Evolutionary conservation across 1,284 basidiomycete genomes (phyloP), one percentile per base, ranked within the genome.

Genomic region (Ceratobasidium sp.): DNA sequence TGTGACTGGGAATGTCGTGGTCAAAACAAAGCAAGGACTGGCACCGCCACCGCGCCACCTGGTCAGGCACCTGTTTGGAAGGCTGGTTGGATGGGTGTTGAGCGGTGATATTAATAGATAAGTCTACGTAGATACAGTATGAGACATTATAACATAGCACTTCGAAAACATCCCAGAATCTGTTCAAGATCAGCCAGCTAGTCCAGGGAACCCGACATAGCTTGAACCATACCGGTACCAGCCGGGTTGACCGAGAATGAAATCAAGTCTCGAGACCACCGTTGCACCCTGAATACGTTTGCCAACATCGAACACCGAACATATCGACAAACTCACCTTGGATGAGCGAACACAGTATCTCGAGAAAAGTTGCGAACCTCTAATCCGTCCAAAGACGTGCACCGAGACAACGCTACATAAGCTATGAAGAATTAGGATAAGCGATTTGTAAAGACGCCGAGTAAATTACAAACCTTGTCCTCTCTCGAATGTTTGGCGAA

Each of bases 401-500:
- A 80, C 13, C 81, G 77, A 27, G 81, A 81, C 1, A 81, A 74
- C 6, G 81, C 80, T 19, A 81, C 81, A 64, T 81, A 81, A 11
- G 80, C 80, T 80, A 59, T 22, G 11, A 56, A 39, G 43, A n/a
- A 56, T 34, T 3, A 49, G 49, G 5, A 63, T 27, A 14, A 16
- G n/a, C 16, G 13, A 19, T 2, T 37, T n/a, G 27, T n/a, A 19
- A 43, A 49, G 11, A 56, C 24, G 5, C 13, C 1, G 14, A 6
- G 27, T 5, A 29, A 27, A 27, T 53, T 43, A 53, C n/a, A 54
- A 2, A 41, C 41, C 77, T 77, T 76, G 75, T 27, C 94, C 94
- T 78, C 91, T 93, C 81, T 96, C 94, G 81, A 97, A 94, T 0
- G 85, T 89, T 46, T 85, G 83, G 31, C 79, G 79, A 22, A 93